phyloP scores from a whole-genome alignment of 768 basidiomycete species.

The Chiua virens region DNA sequence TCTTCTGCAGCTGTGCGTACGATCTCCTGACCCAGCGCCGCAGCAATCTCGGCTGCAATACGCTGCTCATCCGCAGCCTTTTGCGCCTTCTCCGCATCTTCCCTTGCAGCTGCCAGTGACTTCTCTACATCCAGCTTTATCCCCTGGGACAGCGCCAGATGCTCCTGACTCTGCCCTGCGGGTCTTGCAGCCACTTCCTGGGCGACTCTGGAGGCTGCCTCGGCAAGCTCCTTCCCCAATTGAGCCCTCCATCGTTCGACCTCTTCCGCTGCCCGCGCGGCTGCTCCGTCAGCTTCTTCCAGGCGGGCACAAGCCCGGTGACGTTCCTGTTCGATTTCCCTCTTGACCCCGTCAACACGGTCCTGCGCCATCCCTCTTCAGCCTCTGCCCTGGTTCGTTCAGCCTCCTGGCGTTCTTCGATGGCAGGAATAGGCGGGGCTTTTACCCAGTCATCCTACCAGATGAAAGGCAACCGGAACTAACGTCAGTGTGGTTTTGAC shows the following conservation, averaged over 20 bases:
- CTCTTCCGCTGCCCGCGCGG: constrained; percentile 9
- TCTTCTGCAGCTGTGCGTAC: constrained; percentile 15
- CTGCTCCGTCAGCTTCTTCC: constrained; percentile 3
- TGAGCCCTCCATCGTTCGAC: constrained; percentile 1
- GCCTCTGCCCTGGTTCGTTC: constrained; percentile 5
- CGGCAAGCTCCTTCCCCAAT: constrained; percentile 7
- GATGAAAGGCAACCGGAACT: too few species aligned
- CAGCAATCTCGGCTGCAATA: constrained; percentile 5
- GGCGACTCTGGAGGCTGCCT: constrained; percentile 1
- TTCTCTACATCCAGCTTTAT: constrained; percentile 4
- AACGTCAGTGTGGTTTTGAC: too few species aligned
- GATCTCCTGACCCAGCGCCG: constrained; percentile 6
- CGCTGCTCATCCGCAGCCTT: constrained; percentile 9
- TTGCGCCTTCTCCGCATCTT: constrained; percentile 9
- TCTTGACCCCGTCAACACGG: neutral
- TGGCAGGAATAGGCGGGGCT: constrained; percentile 13
- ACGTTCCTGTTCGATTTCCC: constrained; percentile 7
- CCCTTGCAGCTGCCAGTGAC: constrained; percentile 3
- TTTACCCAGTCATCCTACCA: too few species aligned
- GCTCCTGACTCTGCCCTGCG: constrained; percentile 2
- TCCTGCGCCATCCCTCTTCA: constrained; percentile 1
- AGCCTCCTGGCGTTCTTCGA: constrained; percentile 3
- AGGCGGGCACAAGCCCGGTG: constrained; percentile 2
- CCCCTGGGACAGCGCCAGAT: constrained; percentile 1
- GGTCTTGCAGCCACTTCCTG: constrained; percentile 8